phyloP scores from a whole-genome alignment of 345 rosid species.

The Syzygium oleosum region DNA sequence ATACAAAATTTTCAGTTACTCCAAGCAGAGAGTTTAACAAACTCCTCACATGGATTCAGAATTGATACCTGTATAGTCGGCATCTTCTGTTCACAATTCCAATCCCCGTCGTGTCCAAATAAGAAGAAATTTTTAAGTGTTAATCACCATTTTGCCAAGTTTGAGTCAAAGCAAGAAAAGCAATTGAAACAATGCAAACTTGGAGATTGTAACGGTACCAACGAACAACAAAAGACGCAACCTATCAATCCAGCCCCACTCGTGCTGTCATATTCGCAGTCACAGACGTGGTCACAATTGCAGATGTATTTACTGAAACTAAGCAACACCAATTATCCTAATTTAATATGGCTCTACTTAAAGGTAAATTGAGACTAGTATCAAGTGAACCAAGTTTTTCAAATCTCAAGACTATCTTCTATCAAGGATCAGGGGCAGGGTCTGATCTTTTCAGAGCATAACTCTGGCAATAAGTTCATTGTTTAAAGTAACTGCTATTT shows the following conservation, averaged over 20 bases:
- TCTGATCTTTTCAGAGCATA: neutral
- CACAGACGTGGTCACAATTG: neutral
- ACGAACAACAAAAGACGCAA: neutral
- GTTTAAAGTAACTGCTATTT: neutral
- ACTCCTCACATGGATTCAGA: neutral
- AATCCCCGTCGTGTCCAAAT: conserved; percentile 9
- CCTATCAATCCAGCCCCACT: neutral
- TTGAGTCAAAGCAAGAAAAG: neutral
- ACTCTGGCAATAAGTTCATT: neutral
- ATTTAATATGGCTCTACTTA: neutral
- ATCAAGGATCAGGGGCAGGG: neutral
- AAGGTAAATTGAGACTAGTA: neutral
- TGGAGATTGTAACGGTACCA: neutral
- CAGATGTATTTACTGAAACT: neutral
- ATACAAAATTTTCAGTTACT: neutral
- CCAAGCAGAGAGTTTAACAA: neutral
- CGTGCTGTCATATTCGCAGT: neutral
- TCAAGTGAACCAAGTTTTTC: neutral
- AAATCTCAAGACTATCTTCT: neutral
- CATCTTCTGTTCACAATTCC: conserved; percentile 63
- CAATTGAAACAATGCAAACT: neutral
- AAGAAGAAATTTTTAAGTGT: conserved; percentile 4
- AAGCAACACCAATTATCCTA: neutral
- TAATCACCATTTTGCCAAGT: neutral
- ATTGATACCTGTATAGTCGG: conserved; percentile 73